Base-by-base conservation (phyloP, 2,329 filamentous ascomycete species). In the Pezicula neosporulosa region DNA sequence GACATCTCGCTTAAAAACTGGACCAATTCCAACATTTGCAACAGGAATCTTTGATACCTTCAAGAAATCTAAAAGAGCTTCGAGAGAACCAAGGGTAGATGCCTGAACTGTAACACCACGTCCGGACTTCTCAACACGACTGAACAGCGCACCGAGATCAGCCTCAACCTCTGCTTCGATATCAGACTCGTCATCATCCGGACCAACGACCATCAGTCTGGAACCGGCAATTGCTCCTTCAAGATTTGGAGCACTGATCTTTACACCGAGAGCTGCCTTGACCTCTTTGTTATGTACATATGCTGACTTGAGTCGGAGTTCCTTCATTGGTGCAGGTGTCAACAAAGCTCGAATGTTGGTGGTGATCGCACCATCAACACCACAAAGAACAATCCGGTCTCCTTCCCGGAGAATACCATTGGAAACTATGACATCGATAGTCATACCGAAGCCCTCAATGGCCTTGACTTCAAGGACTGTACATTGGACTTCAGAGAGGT, bases 281-380 rank as follows among this genome's bases (percentile, higher is more conserved):
- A 97, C 92, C 71, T 96, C 91, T 77, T 99, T 97, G 77, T 99
- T 97, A 77, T 99, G 95, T 28, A 99, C 93, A 65, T 99, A 99
- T 56, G 86, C 82, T 3, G 92, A 96, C 75, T 97, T 97, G 64
- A 99, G 83, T 69, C 95, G 91, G 58, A 99, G 73, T 70, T 99
- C 94, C 68, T 90, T 94, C 68, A 99, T 84, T 54, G 91, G 89
- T 10, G 91, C 92, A 2, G 94, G 94, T 3, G 94, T 99, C 48
- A 99, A 78, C 24, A 99, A 80, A 13, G 94, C 95, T 74, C 94
- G 85, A 64, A 99, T 94, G 61, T 97, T 97, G 6, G 94, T 99
- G 54, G 86, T 83, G 67, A 99, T 99, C 48, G 91, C 86, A 27
- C 95, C 94, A 67, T 97, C 94, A n/a, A 93, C 89, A 78, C 94